phyloP scores from a whole-genome alignment of 2,329 filamentous ascomycete species.

The Kalmusia sp. region DNA sequence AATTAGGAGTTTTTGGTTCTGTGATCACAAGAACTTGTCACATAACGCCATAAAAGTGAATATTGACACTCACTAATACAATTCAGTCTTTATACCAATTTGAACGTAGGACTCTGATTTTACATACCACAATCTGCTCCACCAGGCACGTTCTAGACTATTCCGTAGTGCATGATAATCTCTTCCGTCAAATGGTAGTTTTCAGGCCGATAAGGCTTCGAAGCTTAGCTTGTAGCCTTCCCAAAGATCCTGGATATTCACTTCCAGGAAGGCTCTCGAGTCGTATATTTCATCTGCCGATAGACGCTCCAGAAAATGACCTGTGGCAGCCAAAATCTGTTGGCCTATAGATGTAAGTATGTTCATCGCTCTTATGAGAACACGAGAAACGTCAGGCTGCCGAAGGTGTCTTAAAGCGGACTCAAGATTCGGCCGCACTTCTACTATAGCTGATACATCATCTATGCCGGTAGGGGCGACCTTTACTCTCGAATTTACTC shows the following conservation, averaged over 20 bases:
- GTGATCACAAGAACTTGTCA: too few relatives aligned
- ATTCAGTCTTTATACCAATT: background rate
- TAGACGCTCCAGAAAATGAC: background rate
- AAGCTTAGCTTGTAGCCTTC: background rate
- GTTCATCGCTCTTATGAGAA: background rate
- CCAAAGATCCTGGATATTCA: background rate
- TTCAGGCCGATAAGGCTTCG: background rate
- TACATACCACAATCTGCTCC: slow-evolving; percentile 2
- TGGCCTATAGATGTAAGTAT: background rate
- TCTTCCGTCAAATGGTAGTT: background rate
- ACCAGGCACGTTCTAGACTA: background rate
- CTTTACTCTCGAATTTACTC: background rate
- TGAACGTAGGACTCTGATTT: background rate
- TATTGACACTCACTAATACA: background rate
- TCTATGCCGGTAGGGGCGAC: background rate
- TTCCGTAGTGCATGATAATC: background rate
- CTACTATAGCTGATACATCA: background rate
- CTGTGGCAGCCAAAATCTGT: background rate
- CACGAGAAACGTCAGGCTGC: background rate
- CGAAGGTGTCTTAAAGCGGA: slow-evolving; percentile 4
- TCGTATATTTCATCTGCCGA: background rate
- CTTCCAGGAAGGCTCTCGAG: background rate
- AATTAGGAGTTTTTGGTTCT: too few relatives aligned
- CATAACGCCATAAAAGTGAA: too few relatives aligned
- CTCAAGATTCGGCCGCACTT: background rate